Evolutionary conservation across 148 eudicot genomes (phyloP), one percentile per base, ranked within the genome.

Genomic region (Rhododendron simsii): DNA sequence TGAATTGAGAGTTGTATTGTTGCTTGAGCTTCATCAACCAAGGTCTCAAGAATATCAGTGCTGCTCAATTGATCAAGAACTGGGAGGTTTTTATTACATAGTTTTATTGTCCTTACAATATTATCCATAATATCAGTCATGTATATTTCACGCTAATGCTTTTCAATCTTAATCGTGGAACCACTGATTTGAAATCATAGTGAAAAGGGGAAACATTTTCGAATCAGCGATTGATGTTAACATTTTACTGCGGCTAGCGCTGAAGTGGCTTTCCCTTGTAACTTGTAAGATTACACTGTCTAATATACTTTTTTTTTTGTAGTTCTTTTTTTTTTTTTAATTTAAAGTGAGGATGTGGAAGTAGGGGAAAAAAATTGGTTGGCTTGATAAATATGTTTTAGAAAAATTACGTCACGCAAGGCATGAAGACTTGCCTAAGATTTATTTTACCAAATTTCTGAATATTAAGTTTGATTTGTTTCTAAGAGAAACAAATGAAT

Each of bases 1-100:
- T 71, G 79, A 65, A 84, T 84, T 84, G 78, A 50, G 81, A 65
- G 79, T 84, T 48, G 39, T 28, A 23, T 80, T 41, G 65, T 80
- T 83, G 85, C 73, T 69, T 81, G 85, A 83, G 37, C 87, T 85
- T 89, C 86, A 78, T 83, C 85, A 59, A 83, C 81, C 55, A 83
- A 84, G 79, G 82, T 53, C 33, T 47, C 12, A 81, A 81, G 61
- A 76, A n/a, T 86, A 85, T 67, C 80, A 35, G 55, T 80, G 86
- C 85, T 47, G 87, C 81, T 35, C 55, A 45, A 57, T 84, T 78
- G 26, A 81, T 81, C 85, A 81, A 57, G 47, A 79, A 84, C 51
- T 86, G 71, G 85, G 90, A 81, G 78, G 80, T 81, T 81, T 61
- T 86, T 57, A 35, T 57, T 16, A 26, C 18, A 37, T 53, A 47